Base-by-base conservation (phyloP, 2,329 filamentous ascomycete genomes). In the Mollisiaceae sp. region DNA sequence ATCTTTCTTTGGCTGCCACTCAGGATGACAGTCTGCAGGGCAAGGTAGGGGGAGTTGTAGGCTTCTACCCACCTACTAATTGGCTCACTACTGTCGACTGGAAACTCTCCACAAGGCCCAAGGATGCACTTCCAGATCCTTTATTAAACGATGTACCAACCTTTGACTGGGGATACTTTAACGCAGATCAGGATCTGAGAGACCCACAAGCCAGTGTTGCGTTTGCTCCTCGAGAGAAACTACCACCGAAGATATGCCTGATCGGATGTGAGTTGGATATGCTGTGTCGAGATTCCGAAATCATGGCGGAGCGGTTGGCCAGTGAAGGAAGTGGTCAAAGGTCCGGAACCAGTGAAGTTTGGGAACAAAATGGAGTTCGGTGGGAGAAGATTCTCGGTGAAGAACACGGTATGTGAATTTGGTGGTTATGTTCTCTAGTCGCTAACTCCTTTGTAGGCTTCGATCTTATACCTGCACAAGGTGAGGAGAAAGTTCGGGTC, bases 1-100 rank as follows among this genome's bases (percentile, higher is more conserved):
- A 83, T 70, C 76, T 86, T 0, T 71, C 79, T 0, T 75, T 85
- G 0, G 74, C 78, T 1, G 78, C 78, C 0, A 71, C 77, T n/a
- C 82, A 83, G 69, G 71, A 81, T 12, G 75, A 77, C 0, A 59
- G 54, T 43, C 68, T 84, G 18, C 62, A 64, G 35, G 61, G 64
- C 15, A 68, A 65, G 35, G 65, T 80, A 11, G 67, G 71, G 15
- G 82, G 79, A 0, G 75, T 79, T 0, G 73, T 84, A 11, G 76
- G 79, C 1, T 75, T 82, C 43, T 67, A 64, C 65, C 80, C 82
- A 1, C 74, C 79, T 2, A 72, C 79, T 2, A 80, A 84, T 69
- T 78, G 80, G 39, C 74, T 74, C 6, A 71, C 64, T 3, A 59
- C 62, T 4, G 20, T 69, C 2, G 63, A 55, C n/a, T 63, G 68